Percentiles rank a stretch among this genome's conserved stretches.
phyloP scores from a whole-genome alignment of 345 rosid species.

The Laguncularia racemosa region DNA sequence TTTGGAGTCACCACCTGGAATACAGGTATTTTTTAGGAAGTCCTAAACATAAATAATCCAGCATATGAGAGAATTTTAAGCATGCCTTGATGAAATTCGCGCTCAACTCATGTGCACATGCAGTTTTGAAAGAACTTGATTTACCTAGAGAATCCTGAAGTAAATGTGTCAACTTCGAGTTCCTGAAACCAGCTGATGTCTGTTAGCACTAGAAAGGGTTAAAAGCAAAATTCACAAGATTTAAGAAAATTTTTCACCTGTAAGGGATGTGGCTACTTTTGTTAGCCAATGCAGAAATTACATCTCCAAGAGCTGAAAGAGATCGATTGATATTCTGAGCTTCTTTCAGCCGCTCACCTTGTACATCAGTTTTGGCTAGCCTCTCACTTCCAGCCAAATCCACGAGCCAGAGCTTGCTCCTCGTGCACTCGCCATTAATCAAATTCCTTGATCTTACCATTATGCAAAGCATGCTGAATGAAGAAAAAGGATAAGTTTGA shows the following conservation, averaged over 20 bases:
- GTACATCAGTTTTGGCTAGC: slow-evolving; percentile 82
- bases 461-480: slow-evolving; percentile 82
- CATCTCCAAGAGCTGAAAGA: slow-evolving; percentile 96
- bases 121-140: not conserved
- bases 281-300: slow-evolving; percentile 76
- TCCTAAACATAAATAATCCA: no score
- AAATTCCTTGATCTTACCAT: slow-evolving; percentile 80
- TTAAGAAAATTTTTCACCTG: slow-evolving; percentile 28
- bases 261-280: slow-evolving; percentile 90
- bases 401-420: slow-evolving; percentile 98
- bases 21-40: not conserved
- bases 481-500: slow-evolving; percentile 5
- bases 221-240: not conserved
- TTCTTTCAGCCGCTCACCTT: slow-evolving; percentile 91
- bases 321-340: slow-evolving; percentile 93
- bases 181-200: slow-evolving; percentile 40
- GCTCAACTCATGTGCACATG: no score
- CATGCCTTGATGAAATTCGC: no score
- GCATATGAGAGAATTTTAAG: no score
- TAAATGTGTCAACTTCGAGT: slow-evolving; percentile 91
- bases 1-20: slow-evolving; percentile 85
- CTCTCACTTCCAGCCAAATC: slow-evolving; percentile 99
- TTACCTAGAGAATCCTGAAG: slow-evolving; percentile 96
- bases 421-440: slow-evolving; percentile 79
- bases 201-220: not conserved